These are phyloP conservation scores for Globisporangium recalcitrans DNA, from an alignment of 352 stramenopile species.

Conservation along the genomic window DNA sequence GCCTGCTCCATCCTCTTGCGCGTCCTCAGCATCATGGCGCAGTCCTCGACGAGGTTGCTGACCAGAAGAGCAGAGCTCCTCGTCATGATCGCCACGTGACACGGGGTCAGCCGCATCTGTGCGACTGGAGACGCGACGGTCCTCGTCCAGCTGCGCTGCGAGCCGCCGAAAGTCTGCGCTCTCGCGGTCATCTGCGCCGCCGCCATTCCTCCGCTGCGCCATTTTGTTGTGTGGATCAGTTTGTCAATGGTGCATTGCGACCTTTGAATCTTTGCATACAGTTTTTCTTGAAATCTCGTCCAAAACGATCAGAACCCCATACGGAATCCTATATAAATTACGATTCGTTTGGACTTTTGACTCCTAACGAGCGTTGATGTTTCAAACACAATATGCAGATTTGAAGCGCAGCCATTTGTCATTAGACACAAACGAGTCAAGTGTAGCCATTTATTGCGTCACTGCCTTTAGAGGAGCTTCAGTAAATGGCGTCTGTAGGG, in stretches of 20 bases:
- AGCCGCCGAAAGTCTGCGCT: slow-evolving; percentile 36
- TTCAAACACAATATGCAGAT: too few species aligned
- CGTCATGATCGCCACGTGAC: not conserved
- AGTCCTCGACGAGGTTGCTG: not conserved
- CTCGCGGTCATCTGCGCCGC: slow-evolving; percentile 9
- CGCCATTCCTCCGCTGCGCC: not conserved
- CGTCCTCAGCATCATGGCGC: slow-evolving; percentile 19
- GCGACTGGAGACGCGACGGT: not conserved
- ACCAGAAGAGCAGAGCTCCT: not conserved
- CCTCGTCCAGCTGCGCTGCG: slow-evolving; percentile 28
- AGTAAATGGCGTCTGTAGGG: too few species aligned
- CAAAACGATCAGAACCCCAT: too few species aligned
- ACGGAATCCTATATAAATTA: too few species aligned
- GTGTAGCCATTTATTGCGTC: slow-evolving; percentile 7
- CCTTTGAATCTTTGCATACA: slow-evolving; percentile 3
- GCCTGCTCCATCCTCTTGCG: slow-evolving; percentile 15
- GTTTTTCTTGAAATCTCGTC: too few species aligned
- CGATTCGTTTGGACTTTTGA: too few species aligned
- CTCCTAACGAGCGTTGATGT: too few species aligned
- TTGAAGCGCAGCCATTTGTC: too few species aligned
- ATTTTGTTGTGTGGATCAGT: not conserved
- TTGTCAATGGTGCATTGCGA: not conserved
- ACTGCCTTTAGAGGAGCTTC: too few species aligned
- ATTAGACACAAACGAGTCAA: too few species aligned
- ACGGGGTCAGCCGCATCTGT: not conserved